Conservation (phyloP, 176 grass and related monocot genomes). For the Guadua angustifolia region DNA sequence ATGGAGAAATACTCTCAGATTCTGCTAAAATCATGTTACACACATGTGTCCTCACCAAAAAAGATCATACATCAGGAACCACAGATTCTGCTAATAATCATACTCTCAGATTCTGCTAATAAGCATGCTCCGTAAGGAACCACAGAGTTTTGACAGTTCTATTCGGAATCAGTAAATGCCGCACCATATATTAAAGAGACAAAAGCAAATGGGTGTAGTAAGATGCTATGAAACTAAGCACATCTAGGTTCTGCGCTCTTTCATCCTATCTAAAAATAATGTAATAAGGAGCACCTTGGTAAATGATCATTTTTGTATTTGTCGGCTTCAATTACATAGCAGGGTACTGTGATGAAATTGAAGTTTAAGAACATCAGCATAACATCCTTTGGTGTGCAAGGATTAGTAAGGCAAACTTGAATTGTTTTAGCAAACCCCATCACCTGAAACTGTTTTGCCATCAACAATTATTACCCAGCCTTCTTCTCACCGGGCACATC, state of each 20-base stretch:
- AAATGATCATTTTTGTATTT: slow-evolving; percentile 22
- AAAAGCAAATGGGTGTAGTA: slow-evolving; percentile 27
- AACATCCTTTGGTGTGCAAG: background rate
- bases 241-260: background rate
- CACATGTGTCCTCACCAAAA: background rate
- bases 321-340: slow-evolving; percentile 13
- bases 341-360: background rate
- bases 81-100: no score
- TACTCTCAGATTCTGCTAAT: no score
- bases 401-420: background rate
- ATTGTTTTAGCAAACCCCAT: background rate
- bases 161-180: background rate
- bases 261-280: background rate
- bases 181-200: no score
- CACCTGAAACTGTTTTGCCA: background rate
- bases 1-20: no score
- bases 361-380: background rate
- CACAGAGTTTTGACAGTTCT: background rate
- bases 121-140: slow-evolving; percentile 23
- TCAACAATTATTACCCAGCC: background rate
- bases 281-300: background rate
- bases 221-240: slow-evolving; percentile 4
- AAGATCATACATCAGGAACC: background rate
- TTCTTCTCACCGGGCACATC: no score
- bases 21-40: no score